Percentiles rank a stretch among this genome's conserved stretches.
Conservation (phyloP, 352 stramenopile species). For the Globisporangium iwayamae region DNA sequence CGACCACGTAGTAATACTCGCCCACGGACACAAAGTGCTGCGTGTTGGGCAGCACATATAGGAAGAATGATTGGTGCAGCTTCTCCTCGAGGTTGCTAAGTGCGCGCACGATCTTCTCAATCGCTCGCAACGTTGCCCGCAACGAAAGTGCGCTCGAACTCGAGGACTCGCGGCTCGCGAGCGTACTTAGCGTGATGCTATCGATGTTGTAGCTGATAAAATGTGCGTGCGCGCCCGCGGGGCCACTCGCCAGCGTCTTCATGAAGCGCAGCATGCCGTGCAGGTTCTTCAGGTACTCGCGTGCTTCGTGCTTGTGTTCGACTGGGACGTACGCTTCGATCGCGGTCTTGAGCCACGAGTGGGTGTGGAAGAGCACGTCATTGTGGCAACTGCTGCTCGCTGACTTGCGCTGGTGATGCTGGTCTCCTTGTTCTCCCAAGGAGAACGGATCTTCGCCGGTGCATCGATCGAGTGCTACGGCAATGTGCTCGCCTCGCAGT, state of each 20-base stretch:
- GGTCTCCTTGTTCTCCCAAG: not conserved
- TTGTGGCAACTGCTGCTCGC: constrained; percentile 3
- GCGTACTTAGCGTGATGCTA: constrained; percentile 58
- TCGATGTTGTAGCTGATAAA: constrained; percentile 89
- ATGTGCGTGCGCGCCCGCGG: constrained; percentile 62
- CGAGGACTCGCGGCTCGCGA: constrained; percentile 19
- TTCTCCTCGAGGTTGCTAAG: constrained; percentile 89
- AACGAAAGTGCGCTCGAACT: constrained; percentile 23
- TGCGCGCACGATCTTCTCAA: constrained; percentile 68
- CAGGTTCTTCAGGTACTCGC: constrained; percentile 54
- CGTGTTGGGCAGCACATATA: constrained; percentile 78
- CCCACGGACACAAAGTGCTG: constrained; percentile 81
- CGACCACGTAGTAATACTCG: constrained; percentile 82
- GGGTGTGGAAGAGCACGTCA: constrained; percentile 12
- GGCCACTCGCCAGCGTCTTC: constrained; percentile 56
- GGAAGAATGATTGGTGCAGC: constrained; percentile 86
- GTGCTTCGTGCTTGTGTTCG: constrained; percentile 19
- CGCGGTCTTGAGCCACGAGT: constrained; percentile 6
- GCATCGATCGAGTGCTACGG: constrained; percentile 47
- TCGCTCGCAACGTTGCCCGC: constrained; percentile 39
- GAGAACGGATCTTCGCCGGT: constrained; percentile 16
- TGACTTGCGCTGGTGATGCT: not conserved
- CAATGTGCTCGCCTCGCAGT: constrained; percentile 40
- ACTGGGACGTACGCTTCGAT: constrained; percentile 6
- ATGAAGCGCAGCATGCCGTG: constrained; percentile 81